These are phyloP conservation scores for Aspergillus bertholletiae DNA, from an alignment of 495 filamentous ascomycete species.

Conservation along the genomic window DNA sequence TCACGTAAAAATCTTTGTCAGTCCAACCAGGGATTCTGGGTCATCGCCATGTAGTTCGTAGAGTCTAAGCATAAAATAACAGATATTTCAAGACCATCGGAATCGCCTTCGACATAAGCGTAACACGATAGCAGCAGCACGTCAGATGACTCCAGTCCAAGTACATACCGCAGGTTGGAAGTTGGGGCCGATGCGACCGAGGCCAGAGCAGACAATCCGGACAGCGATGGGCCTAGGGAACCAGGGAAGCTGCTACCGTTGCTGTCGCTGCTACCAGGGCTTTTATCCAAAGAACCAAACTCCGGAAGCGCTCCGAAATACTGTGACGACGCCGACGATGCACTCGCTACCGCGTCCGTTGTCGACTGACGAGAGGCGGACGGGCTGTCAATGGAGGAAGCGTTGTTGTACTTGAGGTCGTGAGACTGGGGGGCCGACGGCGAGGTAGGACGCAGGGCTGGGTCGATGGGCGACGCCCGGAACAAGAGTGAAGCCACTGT, in stretches of 20 bases:
- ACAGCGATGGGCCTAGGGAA: constrained; percentile 45
- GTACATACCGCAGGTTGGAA: constrained; percentile 63
- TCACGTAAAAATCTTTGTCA: constrained; percentile 28
- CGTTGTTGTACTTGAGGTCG: constrained; percentile 32
- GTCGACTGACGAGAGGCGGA: constrained; percentile 18
- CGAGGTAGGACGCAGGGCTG: constrained; percentile 44
- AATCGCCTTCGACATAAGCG: background rate
- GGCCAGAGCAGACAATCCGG: constrained; percentile 59
- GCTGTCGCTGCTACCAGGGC: constrained; percentile 20
- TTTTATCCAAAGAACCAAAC: constrained; percentile 23
- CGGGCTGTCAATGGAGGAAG: constrained; percentile 19
- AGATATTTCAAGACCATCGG: background rate
- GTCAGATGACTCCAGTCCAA: background rate
- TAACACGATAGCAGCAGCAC: background rate
- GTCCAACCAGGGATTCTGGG: constrained; percentile 5
- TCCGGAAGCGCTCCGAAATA: constrained; percentile 36
- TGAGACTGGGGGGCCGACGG: constrained; percentile 38
- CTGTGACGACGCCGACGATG: constrained; percentile 35
- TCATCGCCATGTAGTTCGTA: background rate
- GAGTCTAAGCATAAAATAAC: background rate
- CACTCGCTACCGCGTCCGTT: constrained; percentile 23
- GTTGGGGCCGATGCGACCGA: constrained; percentile 58
- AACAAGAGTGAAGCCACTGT: constrained; percentile 50
- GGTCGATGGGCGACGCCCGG: constrained; percentile 57
- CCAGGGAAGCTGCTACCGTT: constrained; percentile 24